Evolutionary conservation across 208 protist species (phyloP).

Genomic region (Strigomonas culicis): DNA sequence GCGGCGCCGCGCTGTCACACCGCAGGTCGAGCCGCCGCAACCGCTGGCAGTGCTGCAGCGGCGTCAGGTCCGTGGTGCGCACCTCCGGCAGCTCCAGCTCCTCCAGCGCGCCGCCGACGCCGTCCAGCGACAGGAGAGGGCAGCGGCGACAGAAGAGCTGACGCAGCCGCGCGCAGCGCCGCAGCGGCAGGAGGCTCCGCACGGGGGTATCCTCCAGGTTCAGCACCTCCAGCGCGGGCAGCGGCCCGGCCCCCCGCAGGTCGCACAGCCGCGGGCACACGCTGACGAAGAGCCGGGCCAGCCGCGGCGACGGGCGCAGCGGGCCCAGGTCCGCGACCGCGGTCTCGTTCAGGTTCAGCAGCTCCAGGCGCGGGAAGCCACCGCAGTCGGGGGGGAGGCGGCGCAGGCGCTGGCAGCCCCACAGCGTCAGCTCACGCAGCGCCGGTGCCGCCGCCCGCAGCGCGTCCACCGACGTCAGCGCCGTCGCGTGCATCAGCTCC

Average conservation of each 20-base stretch:
- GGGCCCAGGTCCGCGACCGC: constrained; percentile 6
- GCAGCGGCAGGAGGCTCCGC: background rate
- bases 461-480: background rate
- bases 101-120: too few species aligned
- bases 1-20: too few species aligned
- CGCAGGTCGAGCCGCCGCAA: too few species aligned
- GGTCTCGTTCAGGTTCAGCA: constrained; percentile 6
- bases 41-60: too few species aligned
- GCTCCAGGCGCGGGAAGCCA: background rate
- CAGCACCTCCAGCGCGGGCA: background rate
- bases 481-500: constrained; percentile 8
- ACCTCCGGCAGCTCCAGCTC: too few species aligned
- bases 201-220: background rate
- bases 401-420: constrained; percentile 6
- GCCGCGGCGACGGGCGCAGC: constrained; percentile 1
- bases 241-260: background rate
- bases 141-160: constrained; percentile 5
- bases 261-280: constrained; percentile 4
- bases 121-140: background rate
- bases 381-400: constrained; percentile 4
- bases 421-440: constrained; percentile 8
- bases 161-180: constrained; percentile 3
- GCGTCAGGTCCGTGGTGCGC: too few species aligned
- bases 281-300: constrained; percentile 11
- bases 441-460: background rate